A percentile compares a stretch with the other conserved stretches of the same genome.
phyloP scores from a whole-genome alignment of 495 filamentous ascomycete species.

The Talaromyces wortmannii region DNA sequence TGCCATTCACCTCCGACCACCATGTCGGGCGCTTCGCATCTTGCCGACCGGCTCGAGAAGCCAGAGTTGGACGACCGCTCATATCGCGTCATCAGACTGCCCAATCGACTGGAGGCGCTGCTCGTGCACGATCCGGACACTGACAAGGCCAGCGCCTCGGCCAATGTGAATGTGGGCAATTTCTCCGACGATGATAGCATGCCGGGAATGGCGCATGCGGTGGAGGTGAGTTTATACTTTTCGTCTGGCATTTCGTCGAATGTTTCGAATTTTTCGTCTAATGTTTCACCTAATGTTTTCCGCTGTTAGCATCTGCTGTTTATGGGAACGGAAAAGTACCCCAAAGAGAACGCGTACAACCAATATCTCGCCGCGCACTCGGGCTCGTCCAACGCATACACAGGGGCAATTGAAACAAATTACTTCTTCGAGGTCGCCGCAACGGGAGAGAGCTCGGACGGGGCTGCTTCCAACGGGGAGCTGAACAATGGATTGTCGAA shows the following conservation, averaged over 20 bases:
- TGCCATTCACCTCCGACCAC: conserved; percentile 7
- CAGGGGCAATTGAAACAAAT: conserved; percentile 88
- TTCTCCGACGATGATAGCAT: conserved; percentile 88
- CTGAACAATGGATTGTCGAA: too few species aligned
- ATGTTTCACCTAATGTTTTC: too few species aligned
- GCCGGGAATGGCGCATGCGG: conserved; percentile 89
- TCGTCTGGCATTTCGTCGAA: not conserved
- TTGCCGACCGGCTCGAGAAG: conserved; percentile 78
- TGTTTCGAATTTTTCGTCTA: not conserved
- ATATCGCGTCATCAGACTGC: conserved; percentile 80
- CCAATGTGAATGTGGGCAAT: conserved; percentile 94
- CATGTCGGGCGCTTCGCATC: conserved; percentile 45
- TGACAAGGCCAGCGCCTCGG: conserved; percentile 91
- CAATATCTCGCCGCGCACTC: conserved; percentile 86
- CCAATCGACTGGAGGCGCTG: conserved; percentile 88
- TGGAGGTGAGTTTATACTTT: conserved; percentile 42
- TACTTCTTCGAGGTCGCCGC: conserved; percentile 96
- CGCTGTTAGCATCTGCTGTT: conserved; percentile 65
- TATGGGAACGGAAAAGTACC: conserved; percentile 99
- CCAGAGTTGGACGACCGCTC: conserved; percentile 82
- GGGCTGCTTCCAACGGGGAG: conserved; percentile 1
- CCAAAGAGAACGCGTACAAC: conserved; percentile 92
- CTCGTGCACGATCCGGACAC: conserved; percentile 92
- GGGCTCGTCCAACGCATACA: conserved; percentile 92
- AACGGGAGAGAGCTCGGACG: conserved; percentile 25